Percentiles rank a stretch among this genome's conserved stretches.
Evolutionary conservation across 768 basidiomycete species (phyloP).

Genomic region (Trametes coccinea): DNA sequence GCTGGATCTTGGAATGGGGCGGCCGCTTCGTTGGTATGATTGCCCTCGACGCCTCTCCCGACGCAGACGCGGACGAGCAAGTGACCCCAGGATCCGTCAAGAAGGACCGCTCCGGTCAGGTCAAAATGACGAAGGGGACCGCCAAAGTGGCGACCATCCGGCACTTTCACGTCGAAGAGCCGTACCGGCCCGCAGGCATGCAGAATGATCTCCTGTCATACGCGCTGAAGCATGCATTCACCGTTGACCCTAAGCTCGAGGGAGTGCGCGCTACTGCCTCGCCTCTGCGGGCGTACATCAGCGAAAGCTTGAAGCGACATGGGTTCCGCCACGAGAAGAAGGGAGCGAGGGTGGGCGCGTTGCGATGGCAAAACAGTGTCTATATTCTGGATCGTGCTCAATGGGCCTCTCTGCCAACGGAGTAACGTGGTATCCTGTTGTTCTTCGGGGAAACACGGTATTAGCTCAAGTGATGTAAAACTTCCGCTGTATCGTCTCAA

Average conservation of each 20-base stretch:
- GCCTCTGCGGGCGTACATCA: constrained; percentile 52
- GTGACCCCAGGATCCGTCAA: constrained; percentile 18
- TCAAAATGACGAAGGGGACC: constrained; percentile 34
- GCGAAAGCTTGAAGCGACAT: constrained; percentile 43
- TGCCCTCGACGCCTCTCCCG: constrained; percentile 62
- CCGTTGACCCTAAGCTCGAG: constrained; percentile 41
- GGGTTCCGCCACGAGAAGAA: constrained; percentile 52
- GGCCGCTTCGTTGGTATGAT: constrained; percentile 64
- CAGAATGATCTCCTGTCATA: constrained; percentile 68
- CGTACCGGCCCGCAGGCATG: constrained; percentile 53
- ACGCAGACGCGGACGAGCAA: constrained; percentile 37
- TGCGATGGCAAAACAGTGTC: constrained; percentile 54
- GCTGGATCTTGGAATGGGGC: constrained; percentile 68
- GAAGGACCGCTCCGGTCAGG: constrained; percentile 17
- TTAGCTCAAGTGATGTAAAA: too few species aligned
- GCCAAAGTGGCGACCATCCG: constrained; percentile 64
- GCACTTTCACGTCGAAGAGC: constrained; percentile 73
- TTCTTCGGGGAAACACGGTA: too few species aligned
- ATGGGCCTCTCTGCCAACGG: constrained; percentile 40
- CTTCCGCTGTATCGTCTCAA: not conserved
- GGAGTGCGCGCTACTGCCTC: constrained; percentile 49
- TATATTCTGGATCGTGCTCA: constrained; percentile 44
- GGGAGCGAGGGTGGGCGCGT: constrained; percentile 50
- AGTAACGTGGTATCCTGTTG: not conserved
- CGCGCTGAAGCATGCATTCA: constrained; percentile 61